Base-by-base conservation (phyloP, 2,329 filamentous ascomycete genomes). In the Neofusicoccum laricinum region DNA sequence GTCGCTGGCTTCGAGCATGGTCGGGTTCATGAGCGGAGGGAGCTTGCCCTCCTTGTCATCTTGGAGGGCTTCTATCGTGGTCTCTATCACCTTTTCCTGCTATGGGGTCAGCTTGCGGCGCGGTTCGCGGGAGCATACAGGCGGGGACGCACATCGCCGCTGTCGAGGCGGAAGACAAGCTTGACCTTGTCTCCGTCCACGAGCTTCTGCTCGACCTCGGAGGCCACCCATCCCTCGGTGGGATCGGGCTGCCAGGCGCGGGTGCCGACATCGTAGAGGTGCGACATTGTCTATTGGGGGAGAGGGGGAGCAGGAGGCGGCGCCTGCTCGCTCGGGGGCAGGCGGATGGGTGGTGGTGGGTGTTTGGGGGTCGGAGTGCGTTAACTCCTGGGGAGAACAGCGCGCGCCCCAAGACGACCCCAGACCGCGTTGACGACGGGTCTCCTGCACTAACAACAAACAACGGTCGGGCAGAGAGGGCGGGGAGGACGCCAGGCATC, bases 1-100 rank as follows among this genome's bases (percentile, higher is more conserved):
- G 80, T 99, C 95, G 81, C 93, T 97, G 71, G 95, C 95, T 85
- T 99, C 95, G 70, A 99, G 90, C 88, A 98, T 96, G 61, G 94
- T 87, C 69, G 95, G 95, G 78, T 99, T 99, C 93, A 98, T 98
- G 72, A 99, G 80, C 58, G 95, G 95, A 53, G 95, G 95, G 68
- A 99, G 84, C 64, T 88, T 88, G 61, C 89, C 81, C 79, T 93
- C 89, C 74, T 88, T 90, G 76, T 89, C 89, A 73, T 89, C 88
- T 77, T 91, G 86, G 69, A 99, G 82, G 71, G 88, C 92, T 71
- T 89, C 87, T 67, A 88, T 79, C 15, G 91, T 90, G 69, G 95
- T 90, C 78, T 92, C 87, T 74, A 97, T 80, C 11, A 85, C 87
- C 82, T 92, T 95, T 75, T 85, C 88, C 93, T 96, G 74, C 69